Evolutionary conservation across 2,329 filamentous ascomycete genomes (phyloP).

Genomic region (Monosporascus sp.): DNA sequence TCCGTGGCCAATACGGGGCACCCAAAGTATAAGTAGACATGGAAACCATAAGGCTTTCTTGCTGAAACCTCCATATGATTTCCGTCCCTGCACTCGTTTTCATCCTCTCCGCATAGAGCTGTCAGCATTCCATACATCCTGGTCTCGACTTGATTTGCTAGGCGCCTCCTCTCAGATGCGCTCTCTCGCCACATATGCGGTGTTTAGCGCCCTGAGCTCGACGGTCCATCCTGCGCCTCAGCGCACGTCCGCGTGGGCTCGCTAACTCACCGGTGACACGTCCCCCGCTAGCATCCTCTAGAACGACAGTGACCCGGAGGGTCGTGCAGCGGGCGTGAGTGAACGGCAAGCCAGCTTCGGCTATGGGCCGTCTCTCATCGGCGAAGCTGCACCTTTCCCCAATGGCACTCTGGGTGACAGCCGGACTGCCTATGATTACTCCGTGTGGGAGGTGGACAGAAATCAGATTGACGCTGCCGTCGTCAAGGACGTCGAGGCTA

Average conservation of each 20-base stretch:
- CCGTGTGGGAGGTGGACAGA: slow-evolving; percentile 1
- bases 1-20: too few species aligned
- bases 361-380: slow-evolving; percentile 2
- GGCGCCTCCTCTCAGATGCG: background rate
- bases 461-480: background rate
- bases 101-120: too few species aligned
- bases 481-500: background rate
- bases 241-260: background rate
- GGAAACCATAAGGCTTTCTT: too few species aligned
- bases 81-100: too few species aligned
- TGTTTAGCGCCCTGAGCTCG: background rate
- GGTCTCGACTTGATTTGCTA: too few species aligned
- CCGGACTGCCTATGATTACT: background rate
- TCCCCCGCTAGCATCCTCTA: background rate
- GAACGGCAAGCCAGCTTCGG: background rate
- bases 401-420: slow-evolving; percentile 1
- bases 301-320: slow-evolving; percentile 31
- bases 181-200: background rate
- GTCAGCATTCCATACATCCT: too few species aligned
- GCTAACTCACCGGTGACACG: background rate
- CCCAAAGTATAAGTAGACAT: too few species aligned
- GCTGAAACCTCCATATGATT: too few species aligned
- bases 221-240: background rate
- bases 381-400: slow-evolving; percentile 2
- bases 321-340: slow-evolving; percentile 54